Evolutionary conservation across 2,329 filamentous ascomycete genomes (phyloP), one percentile per base, ranked within the genome.

Genomic region (Cordyceps pruinosa): DNA sequence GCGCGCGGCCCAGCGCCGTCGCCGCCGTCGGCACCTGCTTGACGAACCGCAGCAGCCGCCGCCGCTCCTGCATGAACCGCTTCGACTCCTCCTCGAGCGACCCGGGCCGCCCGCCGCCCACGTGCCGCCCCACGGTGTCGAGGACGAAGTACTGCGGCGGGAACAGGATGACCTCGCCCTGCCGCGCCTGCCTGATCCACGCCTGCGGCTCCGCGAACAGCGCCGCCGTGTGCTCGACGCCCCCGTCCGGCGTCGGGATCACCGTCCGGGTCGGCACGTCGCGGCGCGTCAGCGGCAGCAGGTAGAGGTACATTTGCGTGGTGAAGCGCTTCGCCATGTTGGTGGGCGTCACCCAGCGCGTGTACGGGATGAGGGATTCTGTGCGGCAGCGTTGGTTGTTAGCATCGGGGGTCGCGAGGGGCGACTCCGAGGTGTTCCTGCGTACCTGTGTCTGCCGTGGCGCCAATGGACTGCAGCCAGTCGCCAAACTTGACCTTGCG

Each of bases 241-340:
- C 81, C 25, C 88, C 88, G 65, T 93, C 90, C 2, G 91, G 87
- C 2, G 83, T 80, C 30, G 88, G 87, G 48, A 90, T 78, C 64
- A 81, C 76, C 62, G 79, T 83, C 66, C 80, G 80, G 3, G 71
- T 68, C 2, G 72, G 66, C 47, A 68, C 59, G 6, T 62, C 48
- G 7, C 61, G 60, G 15, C 61, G 62, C 52, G 65, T 65, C 1
- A 70, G 72, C 0, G 91, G 91, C 3, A 97, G 79, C 71, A 95
- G 86, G 72, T 96, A 96, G 12, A 97, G 71, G 72, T 97, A 99
- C 93, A 97, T 97, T 69, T 97, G 92, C 1, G 93, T 97, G 0
- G 89, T 90, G 73, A 95, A 99, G 46, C 94, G 82, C 64, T 86
- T 90, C 0, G 85, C 81, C 1, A 87, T 75, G 60, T 82, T 84